These are phyloP conservation scores for Kodamaea fukazawae DNA, from an alignment of 805 yeast species.

Conservation along the genomic window DNA sequence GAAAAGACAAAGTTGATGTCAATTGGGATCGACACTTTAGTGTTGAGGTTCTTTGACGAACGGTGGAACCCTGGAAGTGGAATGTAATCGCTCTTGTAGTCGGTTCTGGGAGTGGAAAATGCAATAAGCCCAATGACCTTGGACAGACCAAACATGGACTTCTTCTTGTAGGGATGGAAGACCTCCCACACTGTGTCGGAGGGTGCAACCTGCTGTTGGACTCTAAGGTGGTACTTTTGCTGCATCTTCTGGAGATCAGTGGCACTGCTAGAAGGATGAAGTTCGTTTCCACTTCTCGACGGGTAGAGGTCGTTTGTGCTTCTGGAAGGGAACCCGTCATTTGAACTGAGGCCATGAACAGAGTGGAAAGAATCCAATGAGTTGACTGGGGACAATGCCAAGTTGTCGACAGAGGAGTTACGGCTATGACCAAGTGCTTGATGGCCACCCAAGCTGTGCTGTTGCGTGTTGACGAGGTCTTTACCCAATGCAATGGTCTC, in stretches of 20 bases:
- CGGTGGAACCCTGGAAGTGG: constrained; percentile 16
- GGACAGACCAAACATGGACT: constrained; percentile 26
- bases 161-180: constrained; percentile 29
- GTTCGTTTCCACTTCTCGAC: neutral
- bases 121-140: constrained; percentile 34
- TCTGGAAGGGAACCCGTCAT: neutral
- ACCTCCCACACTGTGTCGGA: constrained; percentile 25
- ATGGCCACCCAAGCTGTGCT: constrained; percentile 1
- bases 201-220: constrained; percentile 1
- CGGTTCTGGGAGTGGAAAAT: constrained; percentile 29
- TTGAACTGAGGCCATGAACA: neutral
- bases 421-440: neutral
- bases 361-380: neutral
- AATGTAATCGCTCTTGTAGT: constrained; percentile 24
- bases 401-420: neutral
- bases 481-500: constrained; percentile 27
- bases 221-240: constrained; percentile 20
- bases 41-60: constrained; percentile 10
- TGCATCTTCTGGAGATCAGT: constrained; percentile 29
- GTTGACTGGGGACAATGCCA: neutral
- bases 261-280: constrained; percentile 20
- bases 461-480: constrained; percentile 14
- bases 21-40: constrained; percentile 28
- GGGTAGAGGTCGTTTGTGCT: no score
- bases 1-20: constrained; percentile 26